Evolutionary conservation across 2,329 filamentous ascomycete species (phyloP), one percentile per base, ranked within the genome.

Genomic region (Penicillium sp.): DNA sequence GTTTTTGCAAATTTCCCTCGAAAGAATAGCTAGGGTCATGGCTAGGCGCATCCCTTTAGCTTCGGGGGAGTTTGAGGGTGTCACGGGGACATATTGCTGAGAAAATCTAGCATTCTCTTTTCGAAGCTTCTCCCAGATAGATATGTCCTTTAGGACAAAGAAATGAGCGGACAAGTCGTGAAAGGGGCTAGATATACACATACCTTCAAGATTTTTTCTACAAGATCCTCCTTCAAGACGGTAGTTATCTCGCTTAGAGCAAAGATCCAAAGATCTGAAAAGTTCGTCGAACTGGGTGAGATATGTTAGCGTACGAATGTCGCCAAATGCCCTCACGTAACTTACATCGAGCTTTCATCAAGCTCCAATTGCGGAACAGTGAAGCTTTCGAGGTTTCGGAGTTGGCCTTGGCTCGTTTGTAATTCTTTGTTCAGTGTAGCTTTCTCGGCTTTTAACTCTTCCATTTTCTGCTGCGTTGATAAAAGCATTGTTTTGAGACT

Each of bases 31-130:
- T 6, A 75, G 57, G 7, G 69, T 59, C 6, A 69, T 54, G 14
- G 64, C 67, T 24, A 67, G 55, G 5, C 71, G 69, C 67, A 75
- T 75, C 22, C 65, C 59, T 49, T 72, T 75, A 2, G 71, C 71
- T 14, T 52, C 47, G 1, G 43, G 18, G 2, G 67, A 62, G 56
- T 74, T 74, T 11, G 67, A 69, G 21, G 63, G 47, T 6, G 62
- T 64, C 4, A 75, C 56, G 2, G 72, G 71, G 8, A 74, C n/a
- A 24, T 32, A 13, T 47, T 47, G 29, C 18, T 45, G 43, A 10
- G 29, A n/a, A 32, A 34, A 36, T 32, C 11, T 36, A 32, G 43
- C 43, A 46, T 48, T 51, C 18, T 21, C 47, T 16, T 42, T 56
- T 43, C 50, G 38, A 49, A 56, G 47, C 47, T 49, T 56, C n/a